Base-by-base conservation (phyloP, 2,329 filamentous ascomycete genomes). In the Teratosphaeriaceae sp. region DNA sequence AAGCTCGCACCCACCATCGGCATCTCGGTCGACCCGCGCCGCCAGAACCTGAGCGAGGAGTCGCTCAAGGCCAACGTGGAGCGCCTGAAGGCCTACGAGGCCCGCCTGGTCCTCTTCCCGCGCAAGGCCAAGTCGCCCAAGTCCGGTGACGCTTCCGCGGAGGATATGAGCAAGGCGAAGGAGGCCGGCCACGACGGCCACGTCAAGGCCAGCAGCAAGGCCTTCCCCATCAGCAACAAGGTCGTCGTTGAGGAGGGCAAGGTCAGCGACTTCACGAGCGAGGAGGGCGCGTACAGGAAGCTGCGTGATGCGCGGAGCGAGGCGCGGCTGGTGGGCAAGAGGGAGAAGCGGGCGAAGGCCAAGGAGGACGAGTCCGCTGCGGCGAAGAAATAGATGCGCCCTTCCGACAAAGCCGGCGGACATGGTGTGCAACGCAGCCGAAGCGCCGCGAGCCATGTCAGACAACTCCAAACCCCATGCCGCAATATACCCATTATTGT, bases 1-100 rank as follows among this genome's bases (percentile, higher is more conserved):
- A 89, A 88, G 72, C 80, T 94, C 63, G 92, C 92, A 62, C 82
- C 84, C 65, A 97, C 92, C 71, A 86, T 98, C 76, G 92, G 92
- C 73, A 97, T 98, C 74, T 72, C 88, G 59, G 90, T 98, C 76
- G 92, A 98, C 74, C 78, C 81, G 73, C 90, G 92, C 76, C 90
- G 92, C 73, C 82, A 87, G 77, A 98, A 97, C 81, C 84, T 94
- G 66, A 92, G 84, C 67, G 87, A 94, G 78, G 92, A 97, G 81
- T 85, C 85, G 58, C 84, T 97, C 64, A 79, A 87, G 71, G 79
- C 79, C 79, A 98, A 98, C 76, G 90, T 98, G 63, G 85, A 85
- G 72, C 92, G 92, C 68, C 88, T 98, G 68, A 89, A 96, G 82
- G 88, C 88, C 70, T 98, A 95, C 88, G 86, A 85, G 78, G 81